A percentile compares a stretch with the other conserved stretches of the same genome.
Conservation (phyloP, 169 alveolate genomes). For the Eimeria sp. region DNA sequence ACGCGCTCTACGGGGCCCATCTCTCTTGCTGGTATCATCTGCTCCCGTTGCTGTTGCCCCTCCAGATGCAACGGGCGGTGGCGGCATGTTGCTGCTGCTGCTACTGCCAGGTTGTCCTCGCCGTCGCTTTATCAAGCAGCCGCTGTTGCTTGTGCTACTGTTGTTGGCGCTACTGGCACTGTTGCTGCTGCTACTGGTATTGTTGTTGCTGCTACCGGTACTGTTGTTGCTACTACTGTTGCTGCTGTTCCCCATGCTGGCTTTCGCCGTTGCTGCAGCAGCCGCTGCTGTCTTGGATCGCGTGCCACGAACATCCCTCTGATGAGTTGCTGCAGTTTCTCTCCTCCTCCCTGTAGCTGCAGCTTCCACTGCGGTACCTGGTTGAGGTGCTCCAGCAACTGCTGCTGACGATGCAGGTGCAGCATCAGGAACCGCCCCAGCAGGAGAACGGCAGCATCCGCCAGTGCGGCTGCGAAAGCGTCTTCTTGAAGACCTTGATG, state of each 20-base stretch:
- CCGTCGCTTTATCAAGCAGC: constrained; percentile 65
- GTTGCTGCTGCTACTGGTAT: not conserved
- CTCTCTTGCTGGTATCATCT: constrained; percentile 42
- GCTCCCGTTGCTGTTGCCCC: constrained; percentile 1
- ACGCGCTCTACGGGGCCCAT: constrained; percentile 26
- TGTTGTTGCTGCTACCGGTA: not conserved
- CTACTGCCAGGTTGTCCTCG: constrained; percentile 65
- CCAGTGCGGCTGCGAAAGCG: constrained; percentile 45
- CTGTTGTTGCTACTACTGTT: not conserved
- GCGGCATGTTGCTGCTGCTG: constrained; percentile 50
- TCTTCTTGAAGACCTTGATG: constrained; percentile 19
- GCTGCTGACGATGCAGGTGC: constrained; percentile 24
- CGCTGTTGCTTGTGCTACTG: constrained; percentile 9
- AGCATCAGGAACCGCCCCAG: constrained; percentile 6
- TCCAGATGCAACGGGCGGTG: constrained; percentile 25
- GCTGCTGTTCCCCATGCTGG: not conserved
- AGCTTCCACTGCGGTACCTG: not conserved
- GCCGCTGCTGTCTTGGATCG: constrained; percentile 39
- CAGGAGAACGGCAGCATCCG: constrained; percentile 37
- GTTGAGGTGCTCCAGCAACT: constrained; percentile 6
- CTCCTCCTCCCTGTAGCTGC: constrained; percentile 41
- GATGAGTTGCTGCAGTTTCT: constrained; percentile 23
- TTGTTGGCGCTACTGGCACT: constrained; percentile 11
- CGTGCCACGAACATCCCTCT: constrained; percentile 49
- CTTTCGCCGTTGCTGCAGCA: constrained; percentile 19